Evolutionary conservation across 2,329 filamentous ascomycete genomes (phyloP), one percentile per base, ranked within the genome.

Genomic region (Trichoderma sp.): DNA sequence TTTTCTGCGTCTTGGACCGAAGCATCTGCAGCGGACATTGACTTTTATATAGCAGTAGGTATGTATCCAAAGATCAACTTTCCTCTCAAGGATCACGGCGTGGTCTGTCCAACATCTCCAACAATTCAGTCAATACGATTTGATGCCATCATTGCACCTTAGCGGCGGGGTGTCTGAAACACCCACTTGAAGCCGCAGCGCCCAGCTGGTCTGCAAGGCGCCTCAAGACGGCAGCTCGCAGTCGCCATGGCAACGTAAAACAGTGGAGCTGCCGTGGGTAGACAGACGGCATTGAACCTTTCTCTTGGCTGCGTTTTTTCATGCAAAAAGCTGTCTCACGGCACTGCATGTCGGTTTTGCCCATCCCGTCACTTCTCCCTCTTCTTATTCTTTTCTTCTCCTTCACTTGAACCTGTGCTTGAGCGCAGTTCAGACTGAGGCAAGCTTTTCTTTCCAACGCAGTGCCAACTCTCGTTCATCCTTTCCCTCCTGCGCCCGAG

Each of bases 311-410:
- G 24, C 26, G 19, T 60, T 39, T 60, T 52, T 62, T 52, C 47
- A 62, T 45, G 48, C 58, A 62, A 56, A 64, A 64, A 39, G 62
- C 30, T 64, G 62, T 59, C 55, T 64, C 62, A 64, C 28, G 30
- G 55, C 62, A 45, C 52, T 56, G 41, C 50, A 56, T 17, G 28
- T 63, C 43, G 39, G 41, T 17, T 30, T 24, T 47, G 24, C 24
- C 21, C 44, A 14, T 30, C n/a, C 34, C 39, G 21, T 26, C 15
- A n/a, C 34, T 50, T 43, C 21, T 28, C 50, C 44, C 39, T 51
- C 47, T 43, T 26, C 34, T 50, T 24, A 39, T 51, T 57, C 47
- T 21, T 28, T 19, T 43, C 45, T 63, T 44, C 34, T 41, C 57
- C 43, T 57, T 57, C 54, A 39, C 34, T 43, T 26, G 15, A 50